Conservation (phyloP, 2,329 filamentous ascomycete species). For the Dissoconium aciculare region DNA sequence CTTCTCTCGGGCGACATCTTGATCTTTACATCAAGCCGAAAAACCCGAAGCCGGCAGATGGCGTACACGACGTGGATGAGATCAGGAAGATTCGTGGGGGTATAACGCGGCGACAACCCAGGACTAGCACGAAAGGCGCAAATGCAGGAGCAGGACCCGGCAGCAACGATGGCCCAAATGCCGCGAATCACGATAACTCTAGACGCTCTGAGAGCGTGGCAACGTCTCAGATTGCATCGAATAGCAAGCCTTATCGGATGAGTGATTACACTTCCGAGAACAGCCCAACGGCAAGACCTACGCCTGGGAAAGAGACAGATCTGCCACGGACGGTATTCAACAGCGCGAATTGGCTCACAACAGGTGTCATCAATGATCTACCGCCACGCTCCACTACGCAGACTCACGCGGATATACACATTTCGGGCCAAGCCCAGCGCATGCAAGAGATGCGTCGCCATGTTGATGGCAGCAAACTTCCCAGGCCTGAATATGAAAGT, state of each 20-base stretch:
- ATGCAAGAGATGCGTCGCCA: conserved; percentile 19
- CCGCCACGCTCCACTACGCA: conserved; percentile 26
- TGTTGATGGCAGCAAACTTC: conserved; percentile 11
- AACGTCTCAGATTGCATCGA: neutral
- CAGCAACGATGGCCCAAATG: conserved; percentile 2
- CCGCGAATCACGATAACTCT: neutral
- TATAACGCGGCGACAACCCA: conserved; percentile 74
- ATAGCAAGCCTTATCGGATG: conserved; percentile 3
- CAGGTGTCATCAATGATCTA: conserved; percentile 64
- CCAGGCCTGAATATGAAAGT: conserved; percentile 44
- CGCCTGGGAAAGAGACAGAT: conserved; percentile 6
- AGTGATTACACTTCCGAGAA: too few relatives aligned
- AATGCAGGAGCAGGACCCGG: conserved; percentile 5
- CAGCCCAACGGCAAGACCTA: conserved; percentile 13
- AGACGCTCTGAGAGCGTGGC: conserved; percentile 2
- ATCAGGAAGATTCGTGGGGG: conserved; percentile 69
- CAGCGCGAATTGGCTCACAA: conserved; percentile 57
- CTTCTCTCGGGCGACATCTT: conserved; percentile 80
- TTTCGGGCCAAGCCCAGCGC: conserved; percentile 17
- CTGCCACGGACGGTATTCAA: conserved; percentile 29
- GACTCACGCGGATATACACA: conserved; percentile 9
- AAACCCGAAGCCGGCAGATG: conserved; percentile 77
- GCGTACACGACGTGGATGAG: conserved; percentile 77
- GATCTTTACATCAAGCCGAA: conserved; percentile 89
- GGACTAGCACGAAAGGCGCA: conserved; percentile 28